Evolutionary conservation across 2,329 filamentous ascomycete genomes (phyloP), one percentile per base, ranked within the genome.

Genomic region (Apiospora malaysiana): DNA sequence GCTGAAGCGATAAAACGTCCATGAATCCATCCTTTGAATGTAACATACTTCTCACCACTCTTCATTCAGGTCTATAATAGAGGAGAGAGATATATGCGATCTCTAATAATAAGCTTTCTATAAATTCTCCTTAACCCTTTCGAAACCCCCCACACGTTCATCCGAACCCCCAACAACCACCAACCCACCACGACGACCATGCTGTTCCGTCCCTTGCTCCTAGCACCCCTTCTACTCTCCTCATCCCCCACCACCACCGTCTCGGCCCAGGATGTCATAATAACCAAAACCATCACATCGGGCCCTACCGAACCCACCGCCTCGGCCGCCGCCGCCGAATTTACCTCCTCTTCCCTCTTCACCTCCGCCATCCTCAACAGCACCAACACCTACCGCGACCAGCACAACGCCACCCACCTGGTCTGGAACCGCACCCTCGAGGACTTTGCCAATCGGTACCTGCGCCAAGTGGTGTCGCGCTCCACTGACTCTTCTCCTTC

Each of bases 361-460:
- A 82, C 81, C 2, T 83, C 83, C 18, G 86, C 88, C n/a, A 81
- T 93, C 32, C 85, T 94, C 69, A 86, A 89, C 78, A 86, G 85
- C 75, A 93, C 90, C 47, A 94, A 94, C 79, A 80, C 83, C 66
- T 93, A 91, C 82, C 89, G 92, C 27, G 73, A 74, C 8, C 80
- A 89, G 72, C 90, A 94, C 81, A 89, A 90, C 74, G 91, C 90
- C 43, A 81, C 81, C 0, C 78, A 81, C 0, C 77, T 94, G 3
- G 72, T 75, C 4, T 94, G 92, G 92, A 94, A 94, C 81, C 76
- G 81, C 7, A 91, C 90, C 0, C 84, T 92, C 8, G 75, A 87
- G 1, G 76, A 79, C 4, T 90, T 85, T 72, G 90, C 91, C 0
- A 72, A 75, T 4, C 76, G 82, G 1, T 93, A 88, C 76, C 82